phyloP scores from a whole-genome alignment of 305 asterid genomes.

The Solanum hybrid region DNA sequence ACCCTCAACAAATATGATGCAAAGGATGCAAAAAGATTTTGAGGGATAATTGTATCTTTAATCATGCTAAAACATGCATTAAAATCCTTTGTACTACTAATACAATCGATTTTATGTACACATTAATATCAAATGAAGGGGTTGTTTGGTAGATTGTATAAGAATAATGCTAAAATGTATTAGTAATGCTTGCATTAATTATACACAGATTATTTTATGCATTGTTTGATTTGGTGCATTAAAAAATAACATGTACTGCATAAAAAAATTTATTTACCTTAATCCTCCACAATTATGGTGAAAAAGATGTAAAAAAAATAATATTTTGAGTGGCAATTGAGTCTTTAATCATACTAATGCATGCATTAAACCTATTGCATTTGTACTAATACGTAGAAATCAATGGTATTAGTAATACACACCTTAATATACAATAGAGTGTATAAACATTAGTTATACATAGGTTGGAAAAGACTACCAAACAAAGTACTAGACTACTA shows the following conservation, averaged over 20 bases:
- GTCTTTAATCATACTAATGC: background rate
- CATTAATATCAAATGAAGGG: background rate
- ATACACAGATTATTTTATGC: too few relatives aligned
- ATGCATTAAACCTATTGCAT: background rate
- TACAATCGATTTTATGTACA: background rate
- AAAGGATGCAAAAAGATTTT: background rate
- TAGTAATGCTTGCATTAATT: too few relatives aligned
- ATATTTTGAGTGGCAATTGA: too few relatives aligned
- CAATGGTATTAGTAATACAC: background rate
- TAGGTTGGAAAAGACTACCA: background rate
- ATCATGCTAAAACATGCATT: background rate
- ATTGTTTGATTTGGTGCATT: background rate
- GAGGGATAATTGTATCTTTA: background rate
- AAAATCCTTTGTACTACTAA: background rate
- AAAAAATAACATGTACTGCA: background rate
- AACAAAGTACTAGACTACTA: background rate
- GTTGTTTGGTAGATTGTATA: too few relatives aligned
- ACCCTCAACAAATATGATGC: background rate
- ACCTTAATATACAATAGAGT: background rate
- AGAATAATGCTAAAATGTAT: too few relatives aligned
- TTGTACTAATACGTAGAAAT: background rate
- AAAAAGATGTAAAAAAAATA: background rate
- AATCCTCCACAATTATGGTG: background rate
- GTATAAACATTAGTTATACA: too few relatives aligned
- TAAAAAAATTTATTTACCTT: background rate